Evolutionary conservation across 2,329 filamentous ascomycete species (phyloP).

Genomic region (Fusarium sp.): DNA sequence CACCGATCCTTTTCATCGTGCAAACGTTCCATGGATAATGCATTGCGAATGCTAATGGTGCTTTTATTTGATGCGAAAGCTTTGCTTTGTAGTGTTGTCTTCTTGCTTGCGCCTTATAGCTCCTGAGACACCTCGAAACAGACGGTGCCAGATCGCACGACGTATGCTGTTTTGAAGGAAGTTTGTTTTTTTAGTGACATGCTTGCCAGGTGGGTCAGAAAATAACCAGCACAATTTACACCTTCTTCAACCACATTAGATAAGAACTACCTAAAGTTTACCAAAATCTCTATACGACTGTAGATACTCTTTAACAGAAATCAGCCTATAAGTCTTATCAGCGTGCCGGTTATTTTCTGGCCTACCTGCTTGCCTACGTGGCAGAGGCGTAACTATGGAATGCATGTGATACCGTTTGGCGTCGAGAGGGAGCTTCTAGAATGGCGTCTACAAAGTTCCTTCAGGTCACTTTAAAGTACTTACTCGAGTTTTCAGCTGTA

Average conservation of each 20-base stretch:
- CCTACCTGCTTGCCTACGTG: constrained; percentile 22
- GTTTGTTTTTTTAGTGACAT: not conserved
- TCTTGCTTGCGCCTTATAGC: not conserved
- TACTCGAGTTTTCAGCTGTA: no score
- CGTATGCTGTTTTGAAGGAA: not conserved
- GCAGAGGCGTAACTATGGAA: constrained; percentile 9
- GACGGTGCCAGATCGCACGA: not conserved
- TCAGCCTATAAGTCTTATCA: no score
- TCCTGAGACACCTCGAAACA: not conserved
- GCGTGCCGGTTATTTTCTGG: no score
- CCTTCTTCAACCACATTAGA: no score
- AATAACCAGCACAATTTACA: no score
- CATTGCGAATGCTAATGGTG: not conserved
- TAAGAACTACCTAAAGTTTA: no score
- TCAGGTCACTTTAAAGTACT: not conserved
- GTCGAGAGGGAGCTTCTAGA: constrained; percentile 21
- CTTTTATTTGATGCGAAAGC: not conserved
- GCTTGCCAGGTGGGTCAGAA: no score
- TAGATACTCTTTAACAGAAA: no score
- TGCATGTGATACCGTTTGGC: constrained; percentile 28
- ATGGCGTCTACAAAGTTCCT: not conserved
- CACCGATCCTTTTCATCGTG: not conserved
- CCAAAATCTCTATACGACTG: no score
- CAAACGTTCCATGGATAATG: not conserved
- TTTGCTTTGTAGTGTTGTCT: not conserved